Base-by-base conservation (phyloP, 306 rosid species). In the Abrus pulchellus region DNA sequence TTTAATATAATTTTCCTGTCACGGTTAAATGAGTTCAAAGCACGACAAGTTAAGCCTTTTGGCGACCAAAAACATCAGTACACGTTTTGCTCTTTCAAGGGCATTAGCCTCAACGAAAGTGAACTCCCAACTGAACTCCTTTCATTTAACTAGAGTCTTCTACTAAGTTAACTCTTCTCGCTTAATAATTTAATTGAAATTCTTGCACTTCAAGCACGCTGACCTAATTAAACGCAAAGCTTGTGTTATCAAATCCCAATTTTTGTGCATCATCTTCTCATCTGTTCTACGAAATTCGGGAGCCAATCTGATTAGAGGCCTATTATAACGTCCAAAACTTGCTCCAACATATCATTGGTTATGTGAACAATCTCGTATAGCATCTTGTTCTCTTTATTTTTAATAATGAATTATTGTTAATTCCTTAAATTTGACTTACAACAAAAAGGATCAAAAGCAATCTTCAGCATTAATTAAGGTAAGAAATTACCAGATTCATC, bases 201-300 rank as follows among this genome's bases (percentile, higher is more conserved):
- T 7, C 53, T 78, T 67, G 34, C 74, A 66, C 54, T 14, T 41
- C 7, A 79, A 72, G 62, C 14, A 79, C 67, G 67, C 57, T 61
- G n/a, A 52, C 54, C 32, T 33, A 64, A 43, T 48, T n/a, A 72
- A 70, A 65, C 36, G 44, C 43, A 34, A 71, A 20, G 75, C 61
- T 33, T 67, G 71, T 41, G 32, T 45, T 56, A 67, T 6, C 28
- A 66, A 50, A 45, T 68, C 38, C 44, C 6, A 48, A 48, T 62
- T 75, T 13, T 76, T 9, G 3, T 2, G 29, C 13, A 32, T 13
- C 11, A 72, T 13, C n/a, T 11, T 13, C 50, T n/a, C 32, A 43
- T 64, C 53, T 73, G 53, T 20, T 52, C 29, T 50, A 29, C 1
- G 34, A 48, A 62, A 76, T 40, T 49, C 28, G 72, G 52, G 52